Percentiles rank a stretch among this genome's conserved stretches.
Evolutionary conservation across 805 yeast species (phyloP).

Genomic region (Starmerella stigmatis): DNA sequence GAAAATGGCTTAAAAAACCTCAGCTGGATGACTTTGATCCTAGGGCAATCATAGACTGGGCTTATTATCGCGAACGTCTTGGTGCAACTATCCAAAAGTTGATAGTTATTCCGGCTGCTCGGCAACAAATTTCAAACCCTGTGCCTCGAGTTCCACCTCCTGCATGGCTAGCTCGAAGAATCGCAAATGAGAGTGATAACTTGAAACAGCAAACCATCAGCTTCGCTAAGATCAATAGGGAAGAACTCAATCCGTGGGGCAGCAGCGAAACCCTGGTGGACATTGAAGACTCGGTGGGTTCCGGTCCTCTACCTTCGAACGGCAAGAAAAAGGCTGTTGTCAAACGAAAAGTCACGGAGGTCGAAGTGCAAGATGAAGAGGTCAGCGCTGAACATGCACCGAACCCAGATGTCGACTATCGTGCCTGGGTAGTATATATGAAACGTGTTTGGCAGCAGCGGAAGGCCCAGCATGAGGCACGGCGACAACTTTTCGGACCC

Average conservation of each 20-base stretch:
- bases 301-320: not conserved
- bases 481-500: conserved; percentile 71
- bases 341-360: conserved; percentile 32
- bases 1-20: conserved; percentile 80
- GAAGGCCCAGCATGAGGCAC: conserved; percentile 56
- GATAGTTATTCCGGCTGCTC: conserved; percentile 93
- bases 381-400: conserved; percentile 23
- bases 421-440: conserved; percentile 51
- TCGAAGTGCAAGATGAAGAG: conserved; percentile 34
- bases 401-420: conserved; percentile 32
- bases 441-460: conserved; percentile 83
- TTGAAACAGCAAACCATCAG: conserved; percentile 59
- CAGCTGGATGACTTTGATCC: conserved; percentile 75
- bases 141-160: conserved; percentile 93
- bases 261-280: conserved; percentile 37
- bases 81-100: conserved; percentile 91
- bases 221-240: conserved; percentile 41
- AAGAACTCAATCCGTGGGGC: conserved; percentile 14
- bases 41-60: conserved; percentile 85
- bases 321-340: conserved; percentile 25
- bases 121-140: conserved; percentile 78
- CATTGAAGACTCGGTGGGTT: conserved; percentile 59
- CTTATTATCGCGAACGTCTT: conserved; percentile 76
- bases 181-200: conserved; percentile 51
- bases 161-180: conserved; percentile 69